These are phyloP conservation scores for Knoxdaviesia capensis DNA, from an alignment of 2,329 filamentous ascomycete species.

Conservation along the genomic window DNA sequence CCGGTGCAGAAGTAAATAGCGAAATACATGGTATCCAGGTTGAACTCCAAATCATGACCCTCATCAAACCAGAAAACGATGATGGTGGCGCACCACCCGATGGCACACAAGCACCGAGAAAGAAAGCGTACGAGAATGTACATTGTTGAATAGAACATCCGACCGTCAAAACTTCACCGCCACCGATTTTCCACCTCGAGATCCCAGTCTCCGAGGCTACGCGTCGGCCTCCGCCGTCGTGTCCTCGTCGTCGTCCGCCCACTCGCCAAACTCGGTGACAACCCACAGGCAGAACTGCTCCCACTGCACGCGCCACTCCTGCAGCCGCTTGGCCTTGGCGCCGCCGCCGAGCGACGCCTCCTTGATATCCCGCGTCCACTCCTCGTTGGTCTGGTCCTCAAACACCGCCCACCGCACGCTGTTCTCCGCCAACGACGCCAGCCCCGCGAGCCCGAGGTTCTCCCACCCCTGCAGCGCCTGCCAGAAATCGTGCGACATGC, in stretches of 20 bases:
- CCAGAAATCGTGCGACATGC: constrained; percentile 88
- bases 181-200: no score
- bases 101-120: no score
- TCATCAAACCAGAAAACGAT: no score
- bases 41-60: no score
- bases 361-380: constrained; percentile 55
- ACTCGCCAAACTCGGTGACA: constrained; percentile 51
- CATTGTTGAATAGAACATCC: no score
- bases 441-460: constrained; percentile 69
- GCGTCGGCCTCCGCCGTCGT: no score
- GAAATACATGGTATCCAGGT: no score
- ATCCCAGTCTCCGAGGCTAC: no score
- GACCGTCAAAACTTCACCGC: no score
- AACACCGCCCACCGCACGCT: constrained; percentile 79
- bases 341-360: constrained; percentile 54
- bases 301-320: constrained; percentile 65
- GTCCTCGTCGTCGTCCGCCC: constrained; percentile 26
- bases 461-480: constrained; percentile 82
- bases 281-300: constrained; percentile 86
- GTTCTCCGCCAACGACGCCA: constrained; percentile 80
- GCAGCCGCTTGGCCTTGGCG: constrained; percentile 49
- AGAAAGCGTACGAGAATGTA: no score
- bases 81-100: no score
- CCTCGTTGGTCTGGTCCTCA: constrained; percentile 51
- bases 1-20: no score